Evolutionary conservation across 495 filamentous ascomycete genomes (phyloP).

Genomic region (Xylaria castorea): DNA sequence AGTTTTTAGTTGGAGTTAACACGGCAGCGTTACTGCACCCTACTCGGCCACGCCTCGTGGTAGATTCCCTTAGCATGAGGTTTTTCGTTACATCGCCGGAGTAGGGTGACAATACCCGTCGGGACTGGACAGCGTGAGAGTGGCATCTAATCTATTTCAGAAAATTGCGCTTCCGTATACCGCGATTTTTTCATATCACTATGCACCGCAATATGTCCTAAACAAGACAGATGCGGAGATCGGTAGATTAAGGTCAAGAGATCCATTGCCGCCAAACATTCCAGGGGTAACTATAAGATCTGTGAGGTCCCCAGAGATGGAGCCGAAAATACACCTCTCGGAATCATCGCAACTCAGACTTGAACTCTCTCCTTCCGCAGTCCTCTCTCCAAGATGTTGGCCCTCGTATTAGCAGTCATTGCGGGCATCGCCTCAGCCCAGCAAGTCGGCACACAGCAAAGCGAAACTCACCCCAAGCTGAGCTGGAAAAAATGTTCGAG

Average conservation of each 20-base stretch:
- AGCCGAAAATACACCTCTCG: constrained; percentile 1
- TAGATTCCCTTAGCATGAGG: background rate
- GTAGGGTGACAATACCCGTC: constrained; percentile 33
- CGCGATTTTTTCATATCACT: constrained; percentile 29
- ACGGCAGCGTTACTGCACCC: background rate
- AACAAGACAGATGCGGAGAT: constrained; percentile 13
- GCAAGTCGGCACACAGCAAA: constrained; percentile 60
- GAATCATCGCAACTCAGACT: constrained; percentile 2
- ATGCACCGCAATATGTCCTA: constrained; percentile 36
- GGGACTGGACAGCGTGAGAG: constrained; percentile 31
- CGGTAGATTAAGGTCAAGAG: constrained; percentile 13
- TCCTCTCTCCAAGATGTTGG: constrained; percentile 40
- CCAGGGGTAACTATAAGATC: constrained; percentile 29
- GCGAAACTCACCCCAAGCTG: constrained; percentile 65
- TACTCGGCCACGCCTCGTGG: background rate
- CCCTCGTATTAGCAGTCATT: constrained; percentile 49
- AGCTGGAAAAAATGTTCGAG: constrained; percentile 63
- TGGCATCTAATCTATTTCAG: constrained; percentile 37
- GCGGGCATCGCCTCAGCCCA: constrained; percentile 56
- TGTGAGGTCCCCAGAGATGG: background rate
- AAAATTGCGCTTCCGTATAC: constrained; percentile 24
- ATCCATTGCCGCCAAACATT: constrained; percentile 23
- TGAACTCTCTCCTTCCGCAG: constrained; percentile 29
- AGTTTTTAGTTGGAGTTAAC: constrained; percentile 8
- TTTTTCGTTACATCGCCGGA: constrained; percentile 18